Evolutionary conservation across 2,329 filamentous ascomycete species (phyloP).

Genomic region (Clonostachys rosea): DNA sequence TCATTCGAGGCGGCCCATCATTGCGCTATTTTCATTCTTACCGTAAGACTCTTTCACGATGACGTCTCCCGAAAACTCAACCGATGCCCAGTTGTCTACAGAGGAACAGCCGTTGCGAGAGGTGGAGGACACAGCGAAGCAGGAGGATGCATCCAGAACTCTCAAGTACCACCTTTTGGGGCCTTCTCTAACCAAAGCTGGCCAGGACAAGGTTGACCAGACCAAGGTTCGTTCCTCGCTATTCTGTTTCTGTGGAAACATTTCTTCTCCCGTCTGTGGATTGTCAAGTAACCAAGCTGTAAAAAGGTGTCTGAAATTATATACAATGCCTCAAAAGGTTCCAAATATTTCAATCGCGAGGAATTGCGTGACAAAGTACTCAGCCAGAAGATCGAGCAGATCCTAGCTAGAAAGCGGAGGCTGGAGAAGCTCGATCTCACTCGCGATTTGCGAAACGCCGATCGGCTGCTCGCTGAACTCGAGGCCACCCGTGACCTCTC

Average conservation of each 20-base stretch:
- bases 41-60: too few relatives aligned
- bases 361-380: conserved; percentile 76
- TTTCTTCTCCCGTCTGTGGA: too few relatives aligned
- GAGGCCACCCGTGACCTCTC: conserved; percentile 76
- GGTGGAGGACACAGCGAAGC: too few relatives aligned
- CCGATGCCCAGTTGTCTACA: too few relatives aligned
- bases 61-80: too few relatives aligned
- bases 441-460: conserved; percentile 68
- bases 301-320: conserved; percentile 85
- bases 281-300: background rate
- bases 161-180: conserved; percentile 89
- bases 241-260: background rate
- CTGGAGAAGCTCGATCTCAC: conserved; percentile 74
- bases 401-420: conserved; percentile 68
- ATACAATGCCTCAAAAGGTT: conserved; percentile 93
- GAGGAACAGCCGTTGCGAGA: too few relatives aligned
- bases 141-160: conserved; percentile 40
- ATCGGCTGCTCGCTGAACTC: conserved; percentile 75
- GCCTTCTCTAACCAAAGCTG: conserved; percentile 88
- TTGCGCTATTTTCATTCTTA: too few relatives aligned
- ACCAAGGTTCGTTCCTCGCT: conserved; percentile 53
- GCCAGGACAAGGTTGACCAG: conserved; percentile 91
- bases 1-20: too few relatives aligned
- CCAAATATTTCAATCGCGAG: conserved; percentile 93
- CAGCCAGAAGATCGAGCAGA: conserved; percentile 79